Percentiles rank a stretch among this genome's conserved stretches.
Evolutionary conservation across 371 early-diverging fungal species (phyloP).

Genomic region (Rhizopus delemar): DNA sequence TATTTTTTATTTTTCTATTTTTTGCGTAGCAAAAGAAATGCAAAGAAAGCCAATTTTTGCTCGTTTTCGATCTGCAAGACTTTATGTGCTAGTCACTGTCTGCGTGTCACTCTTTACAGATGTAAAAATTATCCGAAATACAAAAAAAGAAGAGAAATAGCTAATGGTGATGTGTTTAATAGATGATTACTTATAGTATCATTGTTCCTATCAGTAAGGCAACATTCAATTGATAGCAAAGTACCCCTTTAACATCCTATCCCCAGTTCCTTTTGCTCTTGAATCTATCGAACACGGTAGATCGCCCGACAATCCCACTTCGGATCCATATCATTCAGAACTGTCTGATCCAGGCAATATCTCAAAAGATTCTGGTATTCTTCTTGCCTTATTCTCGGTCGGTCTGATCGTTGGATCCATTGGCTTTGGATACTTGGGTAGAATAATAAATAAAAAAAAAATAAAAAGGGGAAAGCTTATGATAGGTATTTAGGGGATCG

Average conservation of each 20-base stretch:
- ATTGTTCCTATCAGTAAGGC: conserved; percentile 67
- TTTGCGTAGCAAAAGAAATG: not conserved
- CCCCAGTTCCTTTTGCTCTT: conserved; percentile 65
- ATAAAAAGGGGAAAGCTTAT: not conserved
- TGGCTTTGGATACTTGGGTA: conserved; percentile 56
- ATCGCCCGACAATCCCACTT: conserved; percentile 7
- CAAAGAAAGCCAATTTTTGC: conserved; percentile 28
- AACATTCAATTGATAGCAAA: not conserved
- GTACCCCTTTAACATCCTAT: not conserved
- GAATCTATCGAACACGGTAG: conserved; percentile 37
- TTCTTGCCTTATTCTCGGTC: conserved; percentile 62
- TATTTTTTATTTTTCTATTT: no score
- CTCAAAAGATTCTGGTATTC: conserved; percentile 60
- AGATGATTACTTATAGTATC: conserved; percentile 73
- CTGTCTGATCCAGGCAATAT: conserved; percentile 38
- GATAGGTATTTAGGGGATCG: conserved; percentile 20
- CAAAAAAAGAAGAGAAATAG: not conserved
- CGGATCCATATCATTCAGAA: conserved; percentile 10
- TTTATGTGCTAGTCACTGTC: conserved; percentile 37
- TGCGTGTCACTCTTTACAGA: conserved; percentile 38
- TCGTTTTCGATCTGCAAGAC: conserved; percentile 27
- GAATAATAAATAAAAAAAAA: conserved; percentile 25
- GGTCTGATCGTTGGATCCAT: conserved; percentile 73
- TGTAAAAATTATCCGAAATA: conserved; percentile 22
- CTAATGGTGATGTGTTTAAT: conserved; percentile 13